These are phyloP conservation scores for Xylariaceae sp. DNA, from an alignment of 2,329 filamentous ascomycete species.

Conservation along the genomic window DNA sequence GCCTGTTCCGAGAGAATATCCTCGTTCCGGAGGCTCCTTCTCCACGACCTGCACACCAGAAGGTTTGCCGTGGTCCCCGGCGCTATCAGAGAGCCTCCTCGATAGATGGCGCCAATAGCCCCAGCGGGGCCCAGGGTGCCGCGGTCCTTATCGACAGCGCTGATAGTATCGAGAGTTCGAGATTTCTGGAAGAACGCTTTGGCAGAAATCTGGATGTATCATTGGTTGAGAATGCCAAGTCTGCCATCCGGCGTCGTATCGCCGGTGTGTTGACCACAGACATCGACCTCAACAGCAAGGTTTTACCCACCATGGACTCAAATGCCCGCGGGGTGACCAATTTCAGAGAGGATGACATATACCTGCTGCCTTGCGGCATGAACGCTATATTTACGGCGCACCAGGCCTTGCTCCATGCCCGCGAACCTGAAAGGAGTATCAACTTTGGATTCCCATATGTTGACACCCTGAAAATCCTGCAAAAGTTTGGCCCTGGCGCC, in stretches of 20 bases:
- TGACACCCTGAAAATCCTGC: slow-evolving; percentile 88
- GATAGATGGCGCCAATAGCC: slow-evolving; percentile 28
- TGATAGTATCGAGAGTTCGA: slow-evolving; percentile 61
- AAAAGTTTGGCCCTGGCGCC: slow-evolving; percentile 91
- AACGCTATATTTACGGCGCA: slow-evolving; percentile 91
- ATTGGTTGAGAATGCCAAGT: slow-evolving; percentile 75
- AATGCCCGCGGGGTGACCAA: slow-evolving; percentile 55
- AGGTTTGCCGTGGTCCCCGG: slow-evolving; percentile 64
- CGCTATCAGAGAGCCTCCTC: slow-evolving; percentile 66
- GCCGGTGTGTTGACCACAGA: slow-evolving; percentile 77
- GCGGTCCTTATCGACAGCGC: slow-evolving; percentile 23
- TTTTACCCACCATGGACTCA: slow-evolving; percentile 42
- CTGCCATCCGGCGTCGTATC: slow-evolving; percentile 82
- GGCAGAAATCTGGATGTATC: slow-evolving; percentile 83
- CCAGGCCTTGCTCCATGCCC: slow-evolving; percentile 62
- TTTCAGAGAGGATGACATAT: slow-evolving; percentile 82
- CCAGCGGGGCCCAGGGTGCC: slow-evolving; percentile 10
- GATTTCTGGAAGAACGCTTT: slow-evolving; percentile 91
- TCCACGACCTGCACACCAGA: slow-evolving; percentile 26
- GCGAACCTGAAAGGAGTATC: slow-evolving; percentile 68
- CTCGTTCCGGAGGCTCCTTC: slow-evolving; percentile 33
- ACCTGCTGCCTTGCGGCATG: slow-evolving; percentile 87
- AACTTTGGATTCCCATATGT: slow-evolving; percentile 98
- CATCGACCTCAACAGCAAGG: slow-evolving; percentile 55
- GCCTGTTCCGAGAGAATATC: slow-evolving; percentile 66